Evolutionary conservation across 257 asterid genomes (phyloP).

Genomic region (Thymus quinquecostatus): DNA sequence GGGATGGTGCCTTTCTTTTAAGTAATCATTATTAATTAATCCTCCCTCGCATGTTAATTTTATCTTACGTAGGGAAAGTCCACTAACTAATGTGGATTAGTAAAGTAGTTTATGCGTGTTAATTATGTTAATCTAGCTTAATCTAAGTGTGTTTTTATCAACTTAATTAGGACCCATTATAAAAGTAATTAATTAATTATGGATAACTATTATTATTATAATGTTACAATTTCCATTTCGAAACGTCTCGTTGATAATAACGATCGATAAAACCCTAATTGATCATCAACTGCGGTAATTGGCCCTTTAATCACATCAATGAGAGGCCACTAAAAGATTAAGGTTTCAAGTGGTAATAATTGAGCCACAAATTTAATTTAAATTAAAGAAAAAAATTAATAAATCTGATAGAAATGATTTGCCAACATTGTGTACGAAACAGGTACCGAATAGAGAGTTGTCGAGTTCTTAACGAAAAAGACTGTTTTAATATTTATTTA

Average conservation of each 20-base stretch:
- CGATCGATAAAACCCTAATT: neutral
- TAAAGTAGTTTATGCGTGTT: slow-evolving; percentile 35
- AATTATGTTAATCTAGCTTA: slow-evolving; percentile 11
- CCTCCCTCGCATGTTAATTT: slow-evolving; percentile 34
- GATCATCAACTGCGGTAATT: slow-evolving; percentile 11
- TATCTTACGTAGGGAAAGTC: slow-evolving; percentile 46
- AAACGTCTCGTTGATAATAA: too few relatives aligned
- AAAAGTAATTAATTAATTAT: neutral
- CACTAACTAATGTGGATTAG: slow-evolving; percentile 45
- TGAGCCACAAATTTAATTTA: slow-evolving; percentile 30
- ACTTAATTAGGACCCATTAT: neutral
- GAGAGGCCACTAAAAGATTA: slow-evolving; percentile 23
- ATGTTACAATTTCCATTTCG: too few relatives aligned
- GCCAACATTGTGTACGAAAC: slow-evolving; percentile 30
- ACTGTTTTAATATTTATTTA: neutral
- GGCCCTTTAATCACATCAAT: slow-evolving; percentile 1
- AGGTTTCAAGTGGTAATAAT: slow-evolving; percentile 33
- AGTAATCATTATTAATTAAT: slow-evolving; percentile 32
- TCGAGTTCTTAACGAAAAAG: neutral
- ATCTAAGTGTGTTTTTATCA: neutral
- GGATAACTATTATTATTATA: too few relatives aligned
- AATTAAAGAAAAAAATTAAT: neutral
- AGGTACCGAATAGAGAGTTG: slow-evolving; percentile 27
- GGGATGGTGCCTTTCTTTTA: slow-evolving; percentile 40
- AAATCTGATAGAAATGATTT: neutral